Base-by-base conservation (phyloP, 164 flowering plant genomes). In the Macadamia tetraphylla region DNA sequence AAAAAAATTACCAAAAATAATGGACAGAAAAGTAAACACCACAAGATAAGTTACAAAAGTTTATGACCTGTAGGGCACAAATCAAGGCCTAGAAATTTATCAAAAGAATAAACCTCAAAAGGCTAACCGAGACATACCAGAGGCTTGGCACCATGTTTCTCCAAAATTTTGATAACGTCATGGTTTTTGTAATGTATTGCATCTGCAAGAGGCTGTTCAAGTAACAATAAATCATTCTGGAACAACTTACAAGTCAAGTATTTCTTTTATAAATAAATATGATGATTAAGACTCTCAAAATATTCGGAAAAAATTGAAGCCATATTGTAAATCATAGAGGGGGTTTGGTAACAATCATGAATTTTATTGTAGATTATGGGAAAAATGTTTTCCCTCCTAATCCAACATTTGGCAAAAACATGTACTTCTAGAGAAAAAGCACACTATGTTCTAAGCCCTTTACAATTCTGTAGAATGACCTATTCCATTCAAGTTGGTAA, bases 171-270 rank as follows among this genome's bases (percentile, higher is more conserved):
- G 74, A 90, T 84, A 74, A 89, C 90, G 60, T 86, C 87, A 61
- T 89, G 86, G 62, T 92, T 85, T 64, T 92, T 88, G 77, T 94
- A 92, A 71, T 86, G 72, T 63, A 89, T 81, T 58, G 99, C 99
- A 89, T 94, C 99, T 77, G 92, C 97, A 82, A 94, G 91, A 72
- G 99, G 97, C 99, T 94, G 89, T 66, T 49, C 13, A 53, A 63
- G 62, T 49, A 64, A 51, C 52, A 58, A 9, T 58, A 23, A 67
- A 29, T n/a, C 10, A 29, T 57, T 51, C 3, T 14, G 18, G 13
- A 62, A 69, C 58, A 12, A 40, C 6, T 23, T 69, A 17, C 14
- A 52, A 18, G 6, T 69, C 62, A 6, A 2, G 2, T 35, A 2
- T 35, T 0, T 35, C 5, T 35, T 35, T 35, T 35, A 35, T 35